Evolutionary conservation across 179 eudicot species (phyloP).

Genomic region (Drosera spatulata): DNA sequence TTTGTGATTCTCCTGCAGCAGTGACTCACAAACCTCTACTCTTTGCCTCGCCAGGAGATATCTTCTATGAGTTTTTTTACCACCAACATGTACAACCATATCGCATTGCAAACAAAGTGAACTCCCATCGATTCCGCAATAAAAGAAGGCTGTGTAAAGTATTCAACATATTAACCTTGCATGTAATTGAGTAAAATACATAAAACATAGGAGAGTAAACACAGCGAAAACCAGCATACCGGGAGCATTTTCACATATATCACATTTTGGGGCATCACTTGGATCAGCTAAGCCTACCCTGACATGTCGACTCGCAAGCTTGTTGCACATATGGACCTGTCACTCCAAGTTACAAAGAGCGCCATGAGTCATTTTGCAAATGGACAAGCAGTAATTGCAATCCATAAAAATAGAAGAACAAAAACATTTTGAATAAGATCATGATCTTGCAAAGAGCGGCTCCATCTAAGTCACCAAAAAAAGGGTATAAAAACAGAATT

Average conservation of each 20-base stretch:
- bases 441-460: no score
- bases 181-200: background rate
- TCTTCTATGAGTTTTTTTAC: slow-evolving; percentile 63
- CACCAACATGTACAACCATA: slow-evolving; percentile 67
- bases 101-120: slow-evolving; percentile 40
- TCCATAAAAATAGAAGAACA: no score
- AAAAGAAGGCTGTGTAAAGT: slow-evolving; percentile 45
- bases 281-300: slow-evolving; percentile 54
- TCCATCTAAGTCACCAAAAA: no score
- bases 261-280: slow-evolving; percentile 48
- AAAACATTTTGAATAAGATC: no score
- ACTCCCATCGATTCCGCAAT: slow-evolving; percentile 41
- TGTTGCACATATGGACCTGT: slow-evolving; percentile 13
- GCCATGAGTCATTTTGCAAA: no score
- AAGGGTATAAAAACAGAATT: no score
- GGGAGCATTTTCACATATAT: slow-evolving; percentile 69
- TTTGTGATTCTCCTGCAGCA: no score
- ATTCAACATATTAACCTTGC: slow-evolving; percentile 1
- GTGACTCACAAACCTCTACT: slow-evolving; percentile 42
- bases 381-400: no score
- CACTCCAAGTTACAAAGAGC: no score
- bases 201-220: background rate
- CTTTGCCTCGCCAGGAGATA: slow-evolving; percentile 55
- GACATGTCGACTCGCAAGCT: slow-evolving; percentile 68
- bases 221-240: slow-evolving; percentile 18